phyloP scores from a whole-genome alignment of 768 basidiomycete species.

The Rhodosporidiobolus odoratus region DNA sequence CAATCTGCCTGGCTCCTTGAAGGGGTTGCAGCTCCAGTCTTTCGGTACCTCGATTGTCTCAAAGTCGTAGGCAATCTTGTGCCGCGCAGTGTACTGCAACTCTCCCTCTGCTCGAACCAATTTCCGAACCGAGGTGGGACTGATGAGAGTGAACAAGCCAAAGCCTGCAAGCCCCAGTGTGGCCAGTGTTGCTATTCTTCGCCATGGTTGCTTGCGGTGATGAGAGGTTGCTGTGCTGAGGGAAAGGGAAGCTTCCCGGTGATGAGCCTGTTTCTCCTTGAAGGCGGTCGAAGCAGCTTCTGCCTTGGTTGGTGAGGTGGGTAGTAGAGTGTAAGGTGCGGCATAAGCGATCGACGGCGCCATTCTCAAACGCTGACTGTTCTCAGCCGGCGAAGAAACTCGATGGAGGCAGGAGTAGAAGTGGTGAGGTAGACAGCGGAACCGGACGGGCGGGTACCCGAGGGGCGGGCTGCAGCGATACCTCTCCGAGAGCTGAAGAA shows the following conservation, averaged over 20 bases:
- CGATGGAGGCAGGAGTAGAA: not conserved
- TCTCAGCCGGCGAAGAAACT: not conserved
- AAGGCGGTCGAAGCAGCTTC: slow-evolving; percentile 9
- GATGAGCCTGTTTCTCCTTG: slow-evolving; percentile 11
- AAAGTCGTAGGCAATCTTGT: slow-evolving; percentile 25
- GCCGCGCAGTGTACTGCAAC: slow-evolving; percentile 19
- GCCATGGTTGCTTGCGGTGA: not conserved
- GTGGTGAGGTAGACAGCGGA: not conserved
- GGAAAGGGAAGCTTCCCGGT: not conserved
- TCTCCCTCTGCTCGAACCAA: not conserved
- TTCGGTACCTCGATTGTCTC: slow-evolving; percentile 27
- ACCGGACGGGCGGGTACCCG: not conserved
- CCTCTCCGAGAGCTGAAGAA: not conserved
- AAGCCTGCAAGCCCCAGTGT: not conserved
- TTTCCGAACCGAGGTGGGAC: not conserved
- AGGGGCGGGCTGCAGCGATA: not conserved
- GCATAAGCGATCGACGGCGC: not conserved
- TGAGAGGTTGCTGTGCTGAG: not conserved
- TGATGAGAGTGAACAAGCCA: not conserved
- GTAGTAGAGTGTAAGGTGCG: slow-evolving; percentile 15
- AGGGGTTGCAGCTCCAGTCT: slow-evolving; percentile 37
- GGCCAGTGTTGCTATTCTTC: not conserved
- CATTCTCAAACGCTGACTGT: not conserved
- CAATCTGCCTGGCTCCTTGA: slow-evolving; percentile 31
- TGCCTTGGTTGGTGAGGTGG: slow-evolving; percentile 1